Evolutionary conservation across 129 eudicot species (phyloP).

Genomic region (Chrysanthemum makinoi): DNA sequence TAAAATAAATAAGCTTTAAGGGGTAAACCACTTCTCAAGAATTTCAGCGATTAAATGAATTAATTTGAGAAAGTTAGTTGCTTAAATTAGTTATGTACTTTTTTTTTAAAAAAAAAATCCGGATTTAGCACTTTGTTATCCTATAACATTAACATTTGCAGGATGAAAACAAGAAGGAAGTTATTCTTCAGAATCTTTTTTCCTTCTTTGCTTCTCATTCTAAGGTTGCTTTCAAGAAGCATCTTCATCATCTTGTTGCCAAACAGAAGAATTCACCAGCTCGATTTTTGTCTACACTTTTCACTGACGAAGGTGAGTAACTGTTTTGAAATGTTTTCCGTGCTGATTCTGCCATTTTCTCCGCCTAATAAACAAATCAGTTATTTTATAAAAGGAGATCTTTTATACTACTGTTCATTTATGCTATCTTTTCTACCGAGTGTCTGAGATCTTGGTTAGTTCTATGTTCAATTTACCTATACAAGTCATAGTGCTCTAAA

Average conservation of each 20-base stretch:
- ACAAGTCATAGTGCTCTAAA: no score
- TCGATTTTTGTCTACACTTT: constrained; percentile 51
- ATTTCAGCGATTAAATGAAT: no score
- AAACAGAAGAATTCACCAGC: constrained; percentile 50
- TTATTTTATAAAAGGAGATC: neutral
- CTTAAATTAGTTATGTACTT: neutral
- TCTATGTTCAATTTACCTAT: no score
- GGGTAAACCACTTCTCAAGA: no score
- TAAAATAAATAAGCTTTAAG: no score
- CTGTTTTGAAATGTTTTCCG: neutral
- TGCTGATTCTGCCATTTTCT: neutral
- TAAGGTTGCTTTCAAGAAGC: constrained; percentile 50
- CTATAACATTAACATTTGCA: constrained; percentile 30
- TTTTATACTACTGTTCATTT: neutral
- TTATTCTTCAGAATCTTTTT: constrained; percentile 54
- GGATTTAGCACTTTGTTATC: constrained; percentile 4
- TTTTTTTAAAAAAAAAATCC: neutral
- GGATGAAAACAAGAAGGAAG: constrained; percentile 46
- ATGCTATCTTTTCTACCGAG: neutral
- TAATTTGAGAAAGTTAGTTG: no score
- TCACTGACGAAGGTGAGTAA: constrained; percentile 56
- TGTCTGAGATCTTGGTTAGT: neutral
- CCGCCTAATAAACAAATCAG: neutral
- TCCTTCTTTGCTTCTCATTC: constrained; percentile 63
- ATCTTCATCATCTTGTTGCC: constrained; percentile 51